phyloP scores from a whole-genome alignment of 441 rosid genomes.

The Pelargonium fulgidum region DNA sequence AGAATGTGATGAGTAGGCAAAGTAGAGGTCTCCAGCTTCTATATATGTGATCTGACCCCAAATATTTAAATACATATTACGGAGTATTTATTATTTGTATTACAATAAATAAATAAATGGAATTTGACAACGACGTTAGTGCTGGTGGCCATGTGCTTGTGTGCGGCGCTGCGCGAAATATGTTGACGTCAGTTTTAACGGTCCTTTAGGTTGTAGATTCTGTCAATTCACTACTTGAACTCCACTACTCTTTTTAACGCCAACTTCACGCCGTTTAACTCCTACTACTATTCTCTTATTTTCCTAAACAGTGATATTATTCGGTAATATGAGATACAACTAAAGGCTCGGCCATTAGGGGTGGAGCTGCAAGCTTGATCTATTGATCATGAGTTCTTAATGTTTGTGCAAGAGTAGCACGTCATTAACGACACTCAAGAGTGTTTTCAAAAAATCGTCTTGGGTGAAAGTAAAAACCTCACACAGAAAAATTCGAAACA shows the following conservation, averaged over 20 bases:
- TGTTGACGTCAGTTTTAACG: constrained; percentile 26
- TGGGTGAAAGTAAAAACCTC: too few species aligned
- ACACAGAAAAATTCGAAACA: too few species aligned
- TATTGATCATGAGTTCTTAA: too few species aligned
- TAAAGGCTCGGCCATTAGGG: too few species aligned
- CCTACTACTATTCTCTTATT: too few species aligned
- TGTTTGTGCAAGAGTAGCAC: too few species aligned
- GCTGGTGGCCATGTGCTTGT: constrained; percentile 35
- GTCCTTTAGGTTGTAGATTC: neutral
- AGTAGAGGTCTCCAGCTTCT: neutral
- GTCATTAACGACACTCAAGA: too few species aligned
- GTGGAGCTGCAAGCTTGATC: too few species aligned
- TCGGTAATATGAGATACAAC: too few species aligned
- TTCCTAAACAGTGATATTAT: too few species aligned
- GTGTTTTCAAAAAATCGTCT: too few species aligned
- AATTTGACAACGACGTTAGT: constrained; percentile 17
- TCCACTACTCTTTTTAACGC: neutral
- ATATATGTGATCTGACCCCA: neutral
- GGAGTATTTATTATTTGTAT: neutral
- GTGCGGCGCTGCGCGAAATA: constrained; percentile 21
- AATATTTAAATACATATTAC: neutral
- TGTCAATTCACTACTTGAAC: neutral
- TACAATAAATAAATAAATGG: neutral
- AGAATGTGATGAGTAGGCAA: neutral
- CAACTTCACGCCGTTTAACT: neutral